Percentiles rank a stretch among this genome's conserved stretches.
These are phyloP conservation scores for Phytophthora cactorum DNA, from an alignment of 352 stramenopile genomes.

Conservation along the genomic window DNA sequence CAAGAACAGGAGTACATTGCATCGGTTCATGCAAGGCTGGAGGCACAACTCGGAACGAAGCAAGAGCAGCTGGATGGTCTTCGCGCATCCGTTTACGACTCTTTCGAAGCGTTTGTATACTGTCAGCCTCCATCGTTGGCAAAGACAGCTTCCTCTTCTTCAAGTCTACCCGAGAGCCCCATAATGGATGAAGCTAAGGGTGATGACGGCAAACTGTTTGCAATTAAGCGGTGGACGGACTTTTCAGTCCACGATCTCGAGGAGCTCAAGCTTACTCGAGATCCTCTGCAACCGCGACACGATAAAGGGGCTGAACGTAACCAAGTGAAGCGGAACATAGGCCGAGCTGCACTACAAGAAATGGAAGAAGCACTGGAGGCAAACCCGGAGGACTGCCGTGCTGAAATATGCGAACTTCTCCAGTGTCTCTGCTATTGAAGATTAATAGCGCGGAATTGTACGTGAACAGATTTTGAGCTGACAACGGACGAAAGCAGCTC, in stretches of 20 bases:
- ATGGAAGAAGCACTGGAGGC: conserved; percentile 60
- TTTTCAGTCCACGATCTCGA: conserved; percentile 54
- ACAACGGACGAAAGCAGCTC: no score
- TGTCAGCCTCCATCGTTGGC: conserved; percentile 22
- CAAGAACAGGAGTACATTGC: conserved; percentile 18
- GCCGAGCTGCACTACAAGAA: conserved; percentile 33
- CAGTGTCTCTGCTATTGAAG: conserved; percentile 38
- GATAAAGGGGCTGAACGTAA: neutral
- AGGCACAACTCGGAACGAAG: conserved; percentile 18
- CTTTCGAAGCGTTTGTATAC: conserved; percentile 60
- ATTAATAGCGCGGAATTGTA: neutral
- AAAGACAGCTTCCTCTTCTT: conserved; percentile 3
- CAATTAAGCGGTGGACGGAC: conserved; percentile 51
- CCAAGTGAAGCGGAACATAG: conserved; percentile 21
- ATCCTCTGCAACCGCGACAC: neutral
- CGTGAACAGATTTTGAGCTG: no score
- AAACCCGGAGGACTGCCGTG: conserved; percentile 57
- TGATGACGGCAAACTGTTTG: conserved; percentile 23
- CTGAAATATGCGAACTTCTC: conserved; percentile 56
- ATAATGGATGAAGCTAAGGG: conserved; percentile 3
- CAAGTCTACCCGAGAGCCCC: neutral
- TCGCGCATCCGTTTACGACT: conserved; percentile 63
- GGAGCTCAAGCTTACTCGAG: conserved; percentile 31
- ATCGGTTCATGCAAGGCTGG: conserved; percentile 19
- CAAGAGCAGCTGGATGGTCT: conserved; percentile 58